A percentile compares a stretch with the other conserved stretches of the same genome.
phyloP scores from a whole-genome alignment of 768 basidiomycete genomes.

The Auriscalpium orientale region DNA sequence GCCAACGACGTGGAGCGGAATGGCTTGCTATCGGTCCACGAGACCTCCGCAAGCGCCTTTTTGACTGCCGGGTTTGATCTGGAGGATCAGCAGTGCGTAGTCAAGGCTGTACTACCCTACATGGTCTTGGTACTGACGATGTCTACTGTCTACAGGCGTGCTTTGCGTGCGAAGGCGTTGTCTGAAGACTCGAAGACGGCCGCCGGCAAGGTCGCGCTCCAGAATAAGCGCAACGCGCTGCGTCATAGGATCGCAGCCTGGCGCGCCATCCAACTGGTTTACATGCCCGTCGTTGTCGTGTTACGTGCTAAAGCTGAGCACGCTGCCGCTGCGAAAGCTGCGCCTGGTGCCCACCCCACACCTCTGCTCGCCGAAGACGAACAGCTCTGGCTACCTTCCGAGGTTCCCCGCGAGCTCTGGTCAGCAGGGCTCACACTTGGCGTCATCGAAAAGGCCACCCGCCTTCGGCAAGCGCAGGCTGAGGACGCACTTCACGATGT shows the following conservation, averaged over 20 bases:
- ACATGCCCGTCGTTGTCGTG: slow-evolving; percentile 1
- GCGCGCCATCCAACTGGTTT: slow-evolving; percentile 1
- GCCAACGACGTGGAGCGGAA: background rate
- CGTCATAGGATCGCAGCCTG: slow-evolving; percentile 1
- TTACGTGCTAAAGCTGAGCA: background rate
- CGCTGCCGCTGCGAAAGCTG: no score
- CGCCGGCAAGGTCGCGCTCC: background rate
- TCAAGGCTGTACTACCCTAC: background rate
- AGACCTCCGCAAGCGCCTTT: background rate
- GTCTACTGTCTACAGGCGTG: background rate
- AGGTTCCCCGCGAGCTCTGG: background rate
- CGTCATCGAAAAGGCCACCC: background rate
- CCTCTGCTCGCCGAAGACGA: background rate
- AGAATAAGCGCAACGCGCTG: slow-evolving; percentile 4
- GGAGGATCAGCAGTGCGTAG: background rate
- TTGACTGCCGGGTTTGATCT: background rate
- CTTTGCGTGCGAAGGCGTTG: background rate
- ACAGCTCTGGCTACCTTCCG: slow-evolving; percentile 2
- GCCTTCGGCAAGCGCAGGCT: slow-evolving; percentile 3
- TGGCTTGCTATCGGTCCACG: background rate
- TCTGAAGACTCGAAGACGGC: background rate
- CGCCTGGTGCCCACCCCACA: background rate
- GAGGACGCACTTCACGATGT: slow-evolving; percentile 4
- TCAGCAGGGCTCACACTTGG: background rate
- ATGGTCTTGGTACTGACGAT: no score